Evolutionary conservation across 2,329 filamentous ascomycete species (phyloP), one percentile per base, ranked within the genome.

Genomic region (Neopestalotiopsis rosae): DNA sequence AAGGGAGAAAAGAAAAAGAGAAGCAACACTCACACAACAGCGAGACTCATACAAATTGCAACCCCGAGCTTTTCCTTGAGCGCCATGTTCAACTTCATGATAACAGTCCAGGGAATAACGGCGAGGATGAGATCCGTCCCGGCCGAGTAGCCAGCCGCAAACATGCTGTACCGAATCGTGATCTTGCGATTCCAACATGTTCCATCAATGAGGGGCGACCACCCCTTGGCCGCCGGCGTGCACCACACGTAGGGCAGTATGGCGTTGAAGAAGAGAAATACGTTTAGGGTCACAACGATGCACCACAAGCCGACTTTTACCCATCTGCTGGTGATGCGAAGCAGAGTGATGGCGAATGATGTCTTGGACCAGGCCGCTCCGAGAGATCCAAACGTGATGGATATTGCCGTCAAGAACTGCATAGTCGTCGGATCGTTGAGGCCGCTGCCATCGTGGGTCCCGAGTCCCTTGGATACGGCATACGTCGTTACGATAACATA

Each of bases 291-390:
- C 34, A 76, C 67, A 9, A 79, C 76, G 68, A 79, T 74, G 69
- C 73, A 75, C 76, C 73, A 76, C 20, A 79, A 71, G n/a, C 74
- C 13, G 9, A 56, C 45, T 24, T 74, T 74, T 30, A 75, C 67
- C 69, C 71, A 74, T n/a, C 71, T 71, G 5, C 69, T 70, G 0
- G 76, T 74, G 62, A 79, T 74, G 28, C 78, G 74, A 17, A 79
- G 68, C 5, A 79, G 68, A 1, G 77, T 79, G 52, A 79, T 71
- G 32, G 75, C 78, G 58, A 81, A 79, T 0, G 77, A 78, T 0
- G 77, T 80, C 70, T 81, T 81, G 66, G 74, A 76, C 76, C 74
- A 77, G 3, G 75, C 68, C 2, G 77, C 77, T 3, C 78, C 74
- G 6, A 76, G 68, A 4, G 42, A 56, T 13, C 34, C 42, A 24